Evolutionary conservation across 164 flowering plant species (phyloP).

Genomic region (Magnolia officinalis): DNA sequence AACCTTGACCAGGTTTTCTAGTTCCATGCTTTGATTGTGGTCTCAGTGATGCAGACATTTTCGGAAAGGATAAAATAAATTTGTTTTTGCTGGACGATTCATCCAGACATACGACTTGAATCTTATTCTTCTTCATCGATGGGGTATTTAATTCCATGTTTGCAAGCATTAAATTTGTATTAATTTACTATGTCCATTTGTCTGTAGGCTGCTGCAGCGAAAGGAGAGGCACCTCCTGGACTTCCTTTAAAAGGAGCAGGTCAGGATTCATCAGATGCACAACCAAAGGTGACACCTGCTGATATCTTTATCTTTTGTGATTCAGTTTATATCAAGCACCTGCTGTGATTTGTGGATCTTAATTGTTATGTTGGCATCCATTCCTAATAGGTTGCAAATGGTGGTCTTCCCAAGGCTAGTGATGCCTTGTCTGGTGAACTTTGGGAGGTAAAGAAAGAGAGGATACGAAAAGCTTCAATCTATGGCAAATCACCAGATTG

Average conservation of each 20-base stretch:
- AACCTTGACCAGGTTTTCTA: not conserved
- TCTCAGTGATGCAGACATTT: not conserved
- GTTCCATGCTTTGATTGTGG: not conserved
- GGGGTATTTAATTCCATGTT: not conserved
- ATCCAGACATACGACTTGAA: not conserved
- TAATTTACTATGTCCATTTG: not conserved
- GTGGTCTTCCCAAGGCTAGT: constrained; percentile 65
- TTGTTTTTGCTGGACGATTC: not conserved
- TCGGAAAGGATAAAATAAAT: not conserved
- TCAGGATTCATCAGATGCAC: constrained; percentile 86
- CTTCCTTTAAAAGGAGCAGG: constrained; percentile 95
- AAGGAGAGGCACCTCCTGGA: constrained; percentile 99
- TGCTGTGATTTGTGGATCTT: not conserved
- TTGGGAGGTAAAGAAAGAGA: constrained; percentile 85
- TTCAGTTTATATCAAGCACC: not conserved
- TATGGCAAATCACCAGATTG: constrained; percentile 87
- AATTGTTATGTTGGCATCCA: not conserved
- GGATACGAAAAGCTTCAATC: constrained; percentile 71
- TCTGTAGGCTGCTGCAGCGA: constrained; percentile 92
- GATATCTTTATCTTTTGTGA: not conserved
- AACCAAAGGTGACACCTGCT: constrained; percentile 46
- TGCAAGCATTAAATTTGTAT: no score
- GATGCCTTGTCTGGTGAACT: constrained; percentile 97
- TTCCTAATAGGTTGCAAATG: constrained; percentile 53
- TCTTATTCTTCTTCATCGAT: not conserved